Evolutionary conservation across 116 monocot genomes (phyloP), one percentile per base, ranked within the genome.

Genomic region (Papilionanthe hybrid): DNA sequence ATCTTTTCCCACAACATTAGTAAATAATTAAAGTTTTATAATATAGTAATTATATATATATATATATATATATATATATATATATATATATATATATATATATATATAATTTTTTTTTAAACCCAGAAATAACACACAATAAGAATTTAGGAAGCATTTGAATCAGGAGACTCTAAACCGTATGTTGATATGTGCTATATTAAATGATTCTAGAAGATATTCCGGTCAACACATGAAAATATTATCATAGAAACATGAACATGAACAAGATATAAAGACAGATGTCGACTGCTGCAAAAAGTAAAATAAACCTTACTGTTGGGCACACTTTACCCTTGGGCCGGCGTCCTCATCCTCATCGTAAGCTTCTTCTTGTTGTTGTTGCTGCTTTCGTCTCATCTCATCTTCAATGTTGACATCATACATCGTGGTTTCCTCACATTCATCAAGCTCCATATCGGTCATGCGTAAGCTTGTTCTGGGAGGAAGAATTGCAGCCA

Each of bases 371-470:
- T 90, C 83, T 56, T 89, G 87, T 48, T 82, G 74, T 41, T 91
- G 90, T 0, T 90, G 81, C 77, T 87, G 87, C 84, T 82, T 90
- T n/a, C 89, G 81, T 77, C 93, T 88, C 88, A 92, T 89, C 80
- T 92, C 93, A 74, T 90, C 93, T 75, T 93, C 90, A 9, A 93
- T 90, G 73, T 92, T 89, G 23, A 96, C 92, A 79, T 92, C 91
- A 77, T 83, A 77, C 67, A 93, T 29, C 20, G 84, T 90, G 23
- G 91, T 92, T 71, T 93, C 93, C 82, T 96, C 96, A 27, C 93
- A 96, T 42, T 87, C 86, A 58, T 96, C 90, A 42, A 96, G 45
- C 50, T 92, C 90, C 90, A 90, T 87, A 4, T 83, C 87, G 15
- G 93, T 82, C 37, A 90, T 55, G 9, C 82, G 83, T 20, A 25